A percentile compares a stretch with the other conserved stretches of the same genome.
Evolutionary conservation across 1,284 basidiomycete species (phyloP).

Genomic region (Puccinia triticina): DNA sequence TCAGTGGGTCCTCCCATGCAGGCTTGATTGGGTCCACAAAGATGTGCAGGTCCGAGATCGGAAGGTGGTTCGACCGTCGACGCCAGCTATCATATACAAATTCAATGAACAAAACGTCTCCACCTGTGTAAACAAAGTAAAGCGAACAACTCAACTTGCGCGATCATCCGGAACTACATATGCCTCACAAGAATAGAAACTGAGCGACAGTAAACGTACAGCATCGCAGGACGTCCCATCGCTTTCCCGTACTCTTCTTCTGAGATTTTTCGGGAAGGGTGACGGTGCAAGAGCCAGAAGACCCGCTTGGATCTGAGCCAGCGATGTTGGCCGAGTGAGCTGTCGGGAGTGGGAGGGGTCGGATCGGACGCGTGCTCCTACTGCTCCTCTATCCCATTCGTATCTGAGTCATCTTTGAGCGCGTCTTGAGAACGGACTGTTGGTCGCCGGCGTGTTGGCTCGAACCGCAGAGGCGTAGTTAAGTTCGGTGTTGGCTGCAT

Average conservation of each 20-base stretch:
- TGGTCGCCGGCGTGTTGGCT: background rate
- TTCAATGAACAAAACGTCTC: conserved; percentile 82
- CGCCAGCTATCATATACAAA: conserved; percentile 75
- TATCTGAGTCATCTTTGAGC: background rate
- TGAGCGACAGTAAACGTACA: conserved; percentile 6
- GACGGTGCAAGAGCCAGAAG: conserved; percentile 45
- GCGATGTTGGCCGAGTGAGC: conserved; percentile 7
- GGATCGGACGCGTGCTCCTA: too few species aligned
- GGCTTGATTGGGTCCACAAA: conserved; percentile 81
- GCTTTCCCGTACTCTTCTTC: conserved; percentile 47
- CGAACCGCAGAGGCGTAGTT: too few species aligned
- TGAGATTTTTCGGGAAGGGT: conserved; percentile 38
- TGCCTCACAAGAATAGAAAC: background rate
- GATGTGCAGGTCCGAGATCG: conserved; percentile 80
- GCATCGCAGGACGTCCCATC: conserved; percentile 41
- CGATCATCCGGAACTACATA: background rate
- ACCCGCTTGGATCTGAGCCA: conserved; percentile 32
- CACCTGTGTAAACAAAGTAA: conserved; percentile 63
- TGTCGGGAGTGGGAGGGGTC: background rate
- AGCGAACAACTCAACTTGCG: background rate
- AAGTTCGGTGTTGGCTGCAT: too few species aligned
- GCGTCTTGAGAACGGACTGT: background rate
- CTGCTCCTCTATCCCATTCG: background rate
- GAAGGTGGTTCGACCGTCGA: conserved; percentile 72
- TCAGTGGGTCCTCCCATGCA: conserved; percentile 87